Evolutionary conservation across 2,329 filamentous ascomycete species (phyloP).

Genomic region (Pezicula radicicola): DNA sequence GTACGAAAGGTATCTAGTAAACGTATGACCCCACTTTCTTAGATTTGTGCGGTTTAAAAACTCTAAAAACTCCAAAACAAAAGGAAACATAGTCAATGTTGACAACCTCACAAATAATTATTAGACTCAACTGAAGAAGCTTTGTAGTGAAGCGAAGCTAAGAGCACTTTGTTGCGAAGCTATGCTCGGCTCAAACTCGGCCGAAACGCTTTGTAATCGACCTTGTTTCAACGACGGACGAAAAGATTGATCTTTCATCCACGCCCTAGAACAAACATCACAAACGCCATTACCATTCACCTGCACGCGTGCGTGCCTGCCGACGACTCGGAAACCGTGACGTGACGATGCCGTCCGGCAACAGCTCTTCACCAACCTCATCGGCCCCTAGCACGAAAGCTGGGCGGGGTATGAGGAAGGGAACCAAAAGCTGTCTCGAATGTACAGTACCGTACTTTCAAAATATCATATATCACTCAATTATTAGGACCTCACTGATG

Average conservation of each 20-base stretch:
- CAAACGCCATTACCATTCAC: not conserved
- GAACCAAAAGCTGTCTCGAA: conserved; percentile 10
- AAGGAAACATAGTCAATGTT: too few relatives aligned
- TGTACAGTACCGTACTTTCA: not conserved
- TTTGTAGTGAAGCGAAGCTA: too few relatives aligned
- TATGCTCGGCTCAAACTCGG: too few relatives aligned
- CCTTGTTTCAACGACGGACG: not conserved
- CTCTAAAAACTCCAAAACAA: too few relatives aligned
- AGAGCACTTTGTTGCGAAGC: too few relatives aligned
- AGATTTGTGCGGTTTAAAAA: too few relatives aligned
- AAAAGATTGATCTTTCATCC: not conserved
- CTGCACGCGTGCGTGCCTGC: not conserved
- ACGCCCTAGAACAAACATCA: not conserved
- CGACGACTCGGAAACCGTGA: not conserved
- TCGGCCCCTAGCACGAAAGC: not conserved
- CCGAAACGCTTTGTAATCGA: not conserved
- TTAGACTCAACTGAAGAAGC: too few relatives aligned
- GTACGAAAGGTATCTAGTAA: too few relatives aligned
- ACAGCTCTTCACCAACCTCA: not conserved
- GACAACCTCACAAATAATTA: too few relatives aligned
- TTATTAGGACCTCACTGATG: not conserved
- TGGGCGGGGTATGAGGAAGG: conserved; percentile 8
- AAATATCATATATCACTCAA: not conserved
- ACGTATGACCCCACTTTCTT: too few relatives aligned
- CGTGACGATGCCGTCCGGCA: not conserved